phyloP scores from a whole-genome alignment of 208 protist genomes.

The Leishmania martiniquensis region DNA sequence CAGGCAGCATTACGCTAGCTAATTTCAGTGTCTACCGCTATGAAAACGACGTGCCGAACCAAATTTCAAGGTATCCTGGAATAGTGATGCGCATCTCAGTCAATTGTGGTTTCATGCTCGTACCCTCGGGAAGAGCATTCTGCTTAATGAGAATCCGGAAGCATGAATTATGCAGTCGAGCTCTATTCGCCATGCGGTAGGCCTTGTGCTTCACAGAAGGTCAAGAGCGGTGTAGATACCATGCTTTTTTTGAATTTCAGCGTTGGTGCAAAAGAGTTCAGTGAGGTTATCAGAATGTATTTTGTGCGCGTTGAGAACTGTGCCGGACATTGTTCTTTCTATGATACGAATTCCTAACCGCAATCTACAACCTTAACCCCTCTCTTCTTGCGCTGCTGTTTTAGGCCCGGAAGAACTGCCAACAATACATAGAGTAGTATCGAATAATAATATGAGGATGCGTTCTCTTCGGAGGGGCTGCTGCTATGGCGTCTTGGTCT shows the following conservation, averaged over 20 bases:
- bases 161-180: neutral
- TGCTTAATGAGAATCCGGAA: neutral
- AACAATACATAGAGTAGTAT: neutral
- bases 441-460: neutral
- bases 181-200: neutral
- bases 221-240: neutral
- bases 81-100: neutral
- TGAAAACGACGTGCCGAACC: neutral
- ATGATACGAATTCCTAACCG: neutral
- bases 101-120: neutral
- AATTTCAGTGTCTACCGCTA: neutral
- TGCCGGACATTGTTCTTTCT: neutral
- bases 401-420: neutral
- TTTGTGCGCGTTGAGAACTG: neutral
- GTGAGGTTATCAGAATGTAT: neutral
- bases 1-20: neutral
- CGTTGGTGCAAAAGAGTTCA: neutral
- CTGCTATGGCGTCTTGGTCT: neutral
- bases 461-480: neutral
- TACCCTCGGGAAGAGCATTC: neutral
- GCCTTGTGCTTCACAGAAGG: neutral
- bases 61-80: neutral
- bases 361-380: neutral
- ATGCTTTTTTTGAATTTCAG: neutral
- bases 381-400: slow-evolving; percentile 1